Evolutionary conservation across 768 basidiomycete genomes (phyloP).

Genomic region (Boletus barrowsii): DNA sequence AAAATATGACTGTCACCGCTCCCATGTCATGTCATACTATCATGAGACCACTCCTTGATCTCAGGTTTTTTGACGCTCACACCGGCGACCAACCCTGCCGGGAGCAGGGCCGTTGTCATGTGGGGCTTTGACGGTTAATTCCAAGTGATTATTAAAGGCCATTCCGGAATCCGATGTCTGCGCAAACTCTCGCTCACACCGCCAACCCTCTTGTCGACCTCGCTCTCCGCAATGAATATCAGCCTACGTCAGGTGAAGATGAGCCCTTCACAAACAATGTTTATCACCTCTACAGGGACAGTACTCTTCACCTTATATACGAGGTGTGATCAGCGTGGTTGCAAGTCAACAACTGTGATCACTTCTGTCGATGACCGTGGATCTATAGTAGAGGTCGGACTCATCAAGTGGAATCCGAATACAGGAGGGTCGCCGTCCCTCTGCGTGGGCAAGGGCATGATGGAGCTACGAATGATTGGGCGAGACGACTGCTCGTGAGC

Average conservation of each 20-base stretch:
- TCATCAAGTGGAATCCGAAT: slow-evolving; percentile 17
- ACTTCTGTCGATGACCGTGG: slow-evolving; percentile 12
- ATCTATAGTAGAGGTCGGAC: slow-evolving; percentile 5
- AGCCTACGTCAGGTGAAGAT: slow-evolving; percentile 15
- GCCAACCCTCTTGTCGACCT: not conserved
- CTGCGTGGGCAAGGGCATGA: not conserved
- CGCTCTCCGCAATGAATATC: slow-evolving; percentile 14
- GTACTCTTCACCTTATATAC: slow-evolving; percentile 13
- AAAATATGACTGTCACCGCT: no score
- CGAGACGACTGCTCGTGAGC: slow-evolving; percentile 1
- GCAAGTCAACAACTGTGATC: slow-evolving; percentile 2
- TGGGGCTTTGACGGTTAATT: not conserved
- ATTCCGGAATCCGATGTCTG: not conserved
- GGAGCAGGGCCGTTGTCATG: not conserved
- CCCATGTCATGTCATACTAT: no score
- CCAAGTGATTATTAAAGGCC: not conserved
- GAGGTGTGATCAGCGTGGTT: not conserved
- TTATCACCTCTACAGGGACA: slow-evolving; percentile 15
- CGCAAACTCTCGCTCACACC: not conserved
- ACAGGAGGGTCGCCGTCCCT: not conserved
- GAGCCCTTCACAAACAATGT: slow-evolving; percentile 7
- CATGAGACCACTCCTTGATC: no score
- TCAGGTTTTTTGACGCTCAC: not conserved
- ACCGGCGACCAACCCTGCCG: no score
- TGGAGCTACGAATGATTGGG: slow-evolving; percentile 1